Evolutionary conservation across 2,329 filamentous ascomycete species (phyloP), one percentile per base, ranked within the genome.

Genomic region (Monilinia vaccinii-corymbosi): DNA sequence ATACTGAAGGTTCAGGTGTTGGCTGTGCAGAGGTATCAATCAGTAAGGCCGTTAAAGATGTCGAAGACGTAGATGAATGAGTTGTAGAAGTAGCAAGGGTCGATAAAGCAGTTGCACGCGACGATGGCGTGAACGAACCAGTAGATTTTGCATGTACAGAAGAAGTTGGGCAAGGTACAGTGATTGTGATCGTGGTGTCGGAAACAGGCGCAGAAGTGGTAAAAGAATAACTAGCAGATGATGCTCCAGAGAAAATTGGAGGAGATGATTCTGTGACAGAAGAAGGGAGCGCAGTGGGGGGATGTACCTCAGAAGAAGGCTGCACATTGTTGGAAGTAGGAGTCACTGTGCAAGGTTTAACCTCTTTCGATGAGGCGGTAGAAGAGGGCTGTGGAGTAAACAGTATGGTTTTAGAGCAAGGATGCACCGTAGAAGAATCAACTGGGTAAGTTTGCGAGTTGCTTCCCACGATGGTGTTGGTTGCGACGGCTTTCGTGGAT

Each of bases 11-110:
- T 5, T 8, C 18, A 23, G 38, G 40, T 3, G 40, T 42, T 23
- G 38, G 51, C 51, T 55, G 51, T 55, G 28, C 32, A 44, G 51
- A 7, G 16, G 25, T 55, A 55, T 55, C 51, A 34, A 55, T 55
- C 40, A 55, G 51, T 55, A 55, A 55, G n/a, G 51, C 25, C 13
- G 38, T 32, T 32, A 38, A 23, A 44, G n/a, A 32, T 8, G 18
- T 32, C 6, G 38, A 55, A 32, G 51, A 44, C 13, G 51, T 38
- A 55, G 51, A 16, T 21, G 28, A 31, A 32, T 8, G 11, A 23
- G 18, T 18, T 18, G 25, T 44, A 32, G 21, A 25, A 44, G 25
- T 18, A 42, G 21, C 51, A 44, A 25, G 25, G 28, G 28, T 31
- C n/a, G 38, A 23, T 18, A 25, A 45, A 55, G 25, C 38, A 55